phyloP scores from a whole-genome alignment of 768 basidiomycete genomes.

The Coprinopsis cinerea region DNA sequence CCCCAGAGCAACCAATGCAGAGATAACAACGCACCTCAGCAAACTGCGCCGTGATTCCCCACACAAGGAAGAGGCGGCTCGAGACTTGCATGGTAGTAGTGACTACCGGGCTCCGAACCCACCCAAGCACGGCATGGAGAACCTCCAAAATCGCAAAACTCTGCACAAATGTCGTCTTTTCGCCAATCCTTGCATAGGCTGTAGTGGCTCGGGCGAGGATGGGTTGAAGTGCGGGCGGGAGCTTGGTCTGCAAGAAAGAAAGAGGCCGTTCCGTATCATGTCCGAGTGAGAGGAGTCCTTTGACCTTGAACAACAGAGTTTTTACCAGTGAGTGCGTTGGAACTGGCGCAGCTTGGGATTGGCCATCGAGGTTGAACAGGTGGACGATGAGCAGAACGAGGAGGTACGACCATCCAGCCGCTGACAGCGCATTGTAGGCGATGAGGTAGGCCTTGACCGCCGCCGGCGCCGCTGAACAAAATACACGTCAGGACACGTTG shows the following conservation, averaged over 20 bases:
- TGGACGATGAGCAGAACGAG: slow-evolving; percentile 51
- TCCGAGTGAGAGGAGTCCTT: slow-evolving; percentile 29
- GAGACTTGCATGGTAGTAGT: slow-evolving; percentile 80
- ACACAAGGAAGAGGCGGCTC: slow-evolving; percentile 77
- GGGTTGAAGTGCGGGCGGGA: slow-evolving; percentile 36
- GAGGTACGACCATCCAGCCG: slow-evolving; percentile 70
- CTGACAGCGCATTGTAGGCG: slow-evolving; percentile 71
- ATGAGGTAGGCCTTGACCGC: slow-evolving; percentile 59
- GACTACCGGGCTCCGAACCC: slow-evolving; percentile 69
- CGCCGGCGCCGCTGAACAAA: slow-evolving; percentile 18
- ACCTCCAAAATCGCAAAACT: slow-evolving; percentile 81
- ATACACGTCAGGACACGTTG: not conserved
- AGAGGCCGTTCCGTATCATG: slow-evolving; percentile 17
- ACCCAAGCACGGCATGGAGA: slow-evolving; percentile 69
- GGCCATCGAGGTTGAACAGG: slow-evolving; percentile 39
- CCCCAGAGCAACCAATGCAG: not conserved
- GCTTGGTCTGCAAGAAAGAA: slow-evolving; percentile 31
- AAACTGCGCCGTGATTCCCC: slow-evolving; percentile 72
- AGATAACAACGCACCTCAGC: slow-evolving; percentile 40
- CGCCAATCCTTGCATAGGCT: slow-evolving; percentile 57
- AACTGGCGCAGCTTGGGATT: slow-evolving; percentile 22
- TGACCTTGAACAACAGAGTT: slow-evolving; percentile 32
- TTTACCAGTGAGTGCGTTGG: slow-evolving; percentile 24
- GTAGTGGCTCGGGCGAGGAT: slow-evolving; percentile 48
- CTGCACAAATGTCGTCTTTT: slow-evolving; percentile 67